phyloP scores from a whole-genome alignment of 805 yeast species.

The Yueomyces sp. region DNA sequence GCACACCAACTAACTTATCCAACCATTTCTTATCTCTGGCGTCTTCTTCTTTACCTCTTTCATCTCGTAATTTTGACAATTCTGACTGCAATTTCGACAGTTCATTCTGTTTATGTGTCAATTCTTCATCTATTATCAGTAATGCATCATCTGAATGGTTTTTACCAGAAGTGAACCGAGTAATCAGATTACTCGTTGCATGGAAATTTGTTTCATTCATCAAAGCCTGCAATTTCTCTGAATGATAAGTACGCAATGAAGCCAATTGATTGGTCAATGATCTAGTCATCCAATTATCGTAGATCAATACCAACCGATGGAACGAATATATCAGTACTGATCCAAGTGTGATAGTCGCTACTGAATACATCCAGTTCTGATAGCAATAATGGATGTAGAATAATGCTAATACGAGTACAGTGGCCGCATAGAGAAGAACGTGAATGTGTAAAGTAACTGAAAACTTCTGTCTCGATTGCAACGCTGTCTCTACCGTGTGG shows the following conservation, averaged over 20 bases:
- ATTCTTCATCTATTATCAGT: slow-evolving; percentile 31
- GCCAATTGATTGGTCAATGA: slow-evolving; percentile 12
- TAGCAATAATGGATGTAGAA: not conserved
- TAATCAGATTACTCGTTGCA: slow-evolving; percentile 59
- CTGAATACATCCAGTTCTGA: not conserved
- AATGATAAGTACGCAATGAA: slow-evolving; percentile 32
- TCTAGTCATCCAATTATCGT: not conserved
- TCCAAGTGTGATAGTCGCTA: not conserved
- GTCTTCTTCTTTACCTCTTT: slow-evolving; percentile 2
- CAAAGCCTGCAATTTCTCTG: slow-evolving; percentile 47
- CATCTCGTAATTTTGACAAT: slow-evolving; percentile 8
- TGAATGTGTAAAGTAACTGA: not conserved
- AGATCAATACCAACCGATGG: not conserved
- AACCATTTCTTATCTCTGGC: slow-evolving; percentile 16
- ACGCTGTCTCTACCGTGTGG: slow-evolving; percentile 14
- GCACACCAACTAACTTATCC: slow-evolving; percentile 18
- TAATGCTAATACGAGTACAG: not conserved
- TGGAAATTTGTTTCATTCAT: slow-evolving; percentile 64
- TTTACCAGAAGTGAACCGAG: slow-evolving; percentile 43
- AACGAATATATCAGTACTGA: not conserved
- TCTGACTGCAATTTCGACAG: slow-evolving; percentile 26
- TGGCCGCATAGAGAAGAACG: not conserved
- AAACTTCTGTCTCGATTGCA: slow-evolving; percentile 1
- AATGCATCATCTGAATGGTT: slow-evolving; percentile 34
- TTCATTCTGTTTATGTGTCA: slow-evolving; percentile 27